Percentiles rank a stretch among this genome's conserved stretches.
These are phyloP conservation scores for Pseudocercospora vitis DNA, from an alignment of 2,329 filamentous ascomycete genomes.

Conservation along the genomic window DNA sequence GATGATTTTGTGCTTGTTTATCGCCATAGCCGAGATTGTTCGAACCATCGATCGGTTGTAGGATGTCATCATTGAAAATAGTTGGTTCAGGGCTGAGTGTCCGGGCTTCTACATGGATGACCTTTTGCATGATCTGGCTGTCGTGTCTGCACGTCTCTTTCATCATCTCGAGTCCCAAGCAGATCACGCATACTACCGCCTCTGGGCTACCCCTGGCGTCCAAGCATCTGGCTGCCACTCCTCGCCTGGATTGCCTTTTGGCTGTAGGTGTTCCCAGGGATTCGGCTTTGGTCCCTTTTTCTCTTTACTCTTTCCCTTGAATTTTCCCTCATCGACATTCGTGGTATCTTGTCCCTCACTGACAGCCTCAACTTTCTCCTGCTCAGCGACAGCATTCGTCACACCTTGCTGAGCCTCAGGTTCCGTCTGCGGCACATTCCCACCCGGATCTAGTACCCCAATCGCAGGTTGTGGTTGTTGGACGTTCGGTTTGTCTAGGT, in stretches of 20 bases:
- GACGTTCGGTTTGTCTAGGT: conserved; percentile 56
- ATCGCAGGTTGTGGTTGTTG: conserved; percentile 51
- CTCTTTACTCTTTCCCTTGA: conserved; percentile 30
- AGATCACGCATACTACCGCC: no score
- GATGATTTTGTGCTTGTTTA: no score
- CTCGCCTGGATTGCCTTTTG: conserved; percentile 43
- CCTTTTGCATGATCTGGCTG: no score
- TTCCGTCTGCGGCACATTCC: conserved; percentile 38
- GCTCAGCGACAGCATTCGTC: conserved; percentile 34
- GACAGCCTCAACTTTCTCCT: conserved; percentile 36
- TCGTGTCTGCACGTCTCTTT: no score
- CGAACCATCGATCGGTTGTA: no score
- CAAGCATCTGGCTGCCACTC: conserved; percentile 51
- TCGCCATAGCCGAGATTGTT: no score
- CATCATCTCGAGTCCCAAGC: no score
- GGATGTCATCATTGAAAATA: no score
- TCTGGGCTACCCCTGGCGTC: conserved; percentile 43
- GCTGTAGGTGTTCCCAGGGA: conserved; percentile 43
- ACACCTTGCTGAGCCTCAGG: conserved; percentile 35
- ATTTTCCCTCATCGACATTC: conserved; percentile 36
- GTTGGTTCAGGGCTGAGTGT: no score
- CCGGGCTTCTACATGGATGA: no score
- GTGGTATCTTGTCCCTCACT: conserved; percentile 30
- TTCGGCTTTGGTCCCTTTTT: conserved; percentile 32
- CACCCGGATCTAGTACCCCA: conserved; percentile 44